Percentiles rank a stretch among this genome's conserved stretches.
Evolutionary conservation across 2,329 filamentous ascomycete genomes (phyloP).

Genomic region (Fonsecaea erecta): DNA sequence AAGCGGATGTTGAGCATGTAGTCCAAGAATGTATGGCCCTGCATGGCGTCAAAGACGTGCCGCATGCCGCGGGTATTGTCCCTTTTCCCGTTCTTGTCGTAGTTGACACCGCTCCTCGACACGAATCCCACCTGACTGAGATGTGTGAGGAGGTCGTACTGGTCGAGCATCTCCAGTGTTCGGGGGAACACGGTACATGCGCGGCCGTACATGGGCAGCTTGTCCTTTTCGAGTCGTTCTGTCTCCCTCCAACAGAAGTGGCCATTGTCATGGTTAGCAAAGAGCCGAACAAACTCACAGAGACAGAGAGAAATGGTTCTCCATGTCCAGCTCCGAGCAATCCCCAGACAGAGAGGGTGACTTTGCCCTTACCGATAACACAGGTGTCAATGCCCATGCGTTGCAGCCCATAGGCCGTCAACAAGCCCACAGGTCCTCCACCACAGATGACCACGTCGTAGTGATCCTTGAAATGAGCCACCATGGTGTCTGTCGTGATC

Average conservation of each 20-base stretch:
- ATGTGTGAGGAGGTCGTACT: constrained; percentile 4
- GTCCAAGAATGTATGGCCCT: not conserved
- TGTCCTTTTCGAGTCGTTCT: constrained; percentile 9
- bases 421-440: constrained; percentile 6
- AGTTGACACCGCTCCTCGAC: constrained; percentile 5
- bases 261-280: not conserved
- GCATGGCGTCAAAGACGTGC: constrained; percentile 4
- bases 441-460: constrained; percentile 10
- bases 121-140: constrained; percentile 8
- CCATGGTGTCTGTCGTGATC: not conserved
- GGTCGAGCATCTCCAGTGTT: constrained; percentile 12
- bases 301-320: not conserved
- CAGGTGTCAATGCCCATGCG: constrained; percentile 10
- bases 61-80: not conserved
- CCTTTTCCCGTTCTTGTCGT: constrained; percentile 5
- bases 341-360: not conserved
- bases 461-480: constrained; percentile 2
- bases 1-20: constrained; percentile 14
- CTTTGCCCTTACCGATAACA: constrained; percentile 9
- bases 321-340: no score
- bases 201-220: constrained; percentile 15
- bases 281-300: not conserved
- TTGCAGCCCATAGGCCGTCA: constrained; percentile 5
- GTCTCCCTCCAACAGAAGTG: not conserved
- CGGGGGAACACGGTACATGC: constrained; percentile 6